Conservation (phyloP, 2,329 filamentous ascomycete genomes). For the Pyricularia pennisetigena region DNA sequence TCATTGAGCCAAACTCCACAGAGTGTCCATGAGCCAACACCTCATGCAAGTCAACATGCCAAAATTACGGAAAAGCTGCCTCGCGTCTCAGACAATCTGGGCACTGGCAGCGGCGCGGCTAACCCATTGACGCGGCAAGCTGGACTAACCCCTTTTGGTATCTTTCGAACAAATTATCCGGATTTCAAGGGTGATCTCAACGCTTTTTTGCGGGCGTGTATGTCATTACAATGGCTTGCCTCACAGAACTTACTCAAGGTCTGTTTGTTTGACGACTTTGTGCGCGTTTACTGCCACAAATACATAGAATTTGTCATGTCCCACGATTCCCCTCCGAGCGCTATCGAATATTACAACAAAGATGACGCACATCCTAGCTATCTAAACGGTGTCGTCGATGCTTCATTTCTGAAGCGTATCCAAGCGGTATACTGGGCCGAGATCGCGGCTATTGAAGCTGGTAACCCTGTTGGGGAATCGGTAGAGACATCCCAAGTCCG, state of each 20-base stretch:
- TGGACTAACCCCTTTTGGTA: conserved; percentile 7
- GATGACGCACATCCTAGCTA: conserved; percentile 14
- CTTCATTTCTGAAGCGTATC: conserved; percentile 8
- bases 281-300: conserved; percentile 29
- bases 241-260: conserved; percentile 24
- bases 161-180: conserved; percentile 32
- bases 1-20: background rate
- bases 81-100: background rate
- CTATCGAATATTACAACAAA: conserved; percentile 31
- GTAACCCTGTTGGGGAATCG: background rate
- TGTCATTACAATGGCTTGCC: conserved; percentile 25
- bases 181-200: conserved; percentile 25
- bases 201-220: conserved; percentile 34
- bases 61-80: background rate
- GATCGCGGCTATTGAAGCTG: background rate
- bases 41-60: background rate
- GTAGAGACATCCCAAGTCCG: background rate
- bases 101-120: background rate
- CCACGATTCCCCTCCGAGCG: conserved; percentile 18
- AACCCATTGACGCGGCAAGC: conserved; percentile 9
- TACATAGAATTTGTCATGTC: conserved; percentile 26
- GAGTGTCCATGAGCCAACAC: background rate
- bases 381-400: conserved; percentile 15
- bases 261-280: conserved; percentile 43
- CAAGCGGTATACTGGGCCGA: conserved; percentile 9